phyloP scores from a whole-genome alignment of 2,329 filamentous ascomycete genomes.

The Thelonectria rubi region DNA sequence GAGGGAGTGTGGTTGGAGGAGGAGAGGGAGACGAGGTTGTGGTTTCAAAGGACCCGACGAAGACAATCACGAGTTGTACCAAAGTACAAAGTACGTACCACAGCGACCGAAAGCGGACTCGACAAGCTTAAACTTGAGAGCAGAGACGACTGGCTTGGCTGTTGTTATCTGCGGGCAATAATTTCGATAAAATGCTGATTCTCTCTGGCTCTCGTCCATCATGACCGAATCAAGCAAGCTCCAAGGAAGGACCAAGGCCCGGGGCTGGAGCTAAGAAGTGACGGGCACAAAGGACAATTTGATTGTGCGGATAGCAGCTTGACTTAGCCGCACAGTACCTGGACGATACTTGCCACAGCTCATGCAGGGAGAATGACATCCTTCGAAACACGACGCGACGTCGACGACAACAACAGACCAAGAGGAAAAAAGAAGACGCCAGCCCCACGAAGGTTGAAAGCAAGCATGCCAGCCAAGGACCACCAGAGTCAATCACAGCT shows the following conservation, averaged over 20 bases:
- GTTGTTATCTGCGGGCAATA: too few relatives aligned
- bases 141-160: neutral
- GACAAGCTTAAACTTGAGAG: neutral
- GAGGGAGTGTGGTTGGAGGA: constrained; percentile 20
- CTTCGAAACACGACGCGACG: neutral
- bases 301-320: too few relatives aligned
- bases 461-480: constrained; percentile 23
- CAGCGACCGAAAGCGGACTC: neutral
- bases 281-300: neutral
- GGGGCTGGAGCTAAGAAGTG: neutral
- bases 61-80: constrained; percentile 1
- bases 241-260: neutral
- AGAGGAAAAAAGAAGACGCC: neutral
- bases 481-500: neutral
- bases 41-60: too few relatives aligned
- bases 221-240: neutral
- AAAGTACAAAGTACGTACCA: neutral
- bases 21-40: constrained; percentile 17
- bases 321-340: neutral
- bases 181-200: neutral
- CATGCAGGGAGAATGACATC: neutral
- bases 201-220: neutral
- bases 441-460: constrained; percentile 23
- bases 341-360: neutral
- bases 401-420: neutral